Percentiles rank a stretch among this genome's conserved stretches.
These are phyloP conservation scores for Thielaviopsis punctulata DNA, from an alignment of 2,329 filamentous ascomycete genomes.

Conservation along the genomic window DNA sequence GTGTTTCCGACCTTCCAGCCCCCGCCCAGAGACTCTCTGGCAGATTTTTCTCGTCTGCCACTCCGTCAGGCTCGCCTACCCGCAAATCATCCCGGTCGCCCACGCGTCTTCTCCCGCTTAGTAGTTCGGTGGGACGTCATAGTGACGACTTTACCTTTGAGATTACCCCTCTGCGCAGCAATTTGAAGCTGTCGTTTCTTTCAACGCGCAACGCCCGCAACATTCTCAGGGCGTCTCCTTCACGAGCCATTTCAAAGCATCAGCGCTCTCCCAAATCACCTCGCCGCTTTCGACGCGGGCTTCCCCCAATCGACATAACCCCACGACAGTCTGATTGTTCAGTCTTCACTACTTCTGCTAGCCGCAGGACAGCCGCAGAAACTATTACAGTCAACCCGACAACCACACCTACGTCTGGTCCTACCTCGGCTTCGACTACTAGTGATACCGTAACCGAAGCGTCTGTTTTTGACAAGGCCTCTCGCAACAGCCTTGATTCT, in stretches of 20 bases:
- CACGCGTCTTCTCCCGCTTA: conserved; percentile 8
- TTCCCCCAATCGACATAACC: conserved; percentile 37
- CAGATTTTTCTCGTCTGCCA: neutral
- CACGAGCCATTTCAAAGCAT: conserved; percentile 39
- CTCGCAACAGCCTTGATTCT: conserved; percentile 39
- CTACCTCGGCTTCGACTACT: neutral
- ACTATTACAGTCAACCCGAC: neutral
- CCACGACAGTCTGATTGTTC: neutral
- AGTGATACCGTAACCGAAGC: neutral
- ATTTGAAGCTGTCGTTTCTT: conserved; percentile 47
- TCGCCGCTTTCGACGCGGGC: conserved; percentile 44
- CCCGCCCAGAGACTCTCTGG: neutral
- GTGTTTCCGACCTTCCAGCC: conserved; percentile 10
- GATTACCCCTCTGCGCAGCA: conserved; percentile 26
- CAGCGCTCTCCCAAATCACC: conserved; percentile 68
- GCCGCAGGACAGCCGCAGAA: neutral
- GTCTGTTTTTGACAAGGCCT: conserved; percentile 24
- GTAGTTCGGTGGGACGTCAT: conserved; percentile 26
- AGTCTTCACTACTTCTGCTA: neutral
- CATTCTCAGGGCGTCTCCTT: conserved; percentile 27
- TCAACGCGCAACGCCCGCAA: conserved; percentile 44
- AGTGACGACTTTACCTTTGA: conserved; percentile 49
- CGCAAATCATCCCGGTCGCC: conserved; percentile 13
- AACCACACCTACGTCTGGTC: neutral
- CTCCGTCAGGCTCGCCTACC: conserved; percentile 14